Conservation (phyloP, 208 protist species). For the Trypanosoma boissoni region DNA sequence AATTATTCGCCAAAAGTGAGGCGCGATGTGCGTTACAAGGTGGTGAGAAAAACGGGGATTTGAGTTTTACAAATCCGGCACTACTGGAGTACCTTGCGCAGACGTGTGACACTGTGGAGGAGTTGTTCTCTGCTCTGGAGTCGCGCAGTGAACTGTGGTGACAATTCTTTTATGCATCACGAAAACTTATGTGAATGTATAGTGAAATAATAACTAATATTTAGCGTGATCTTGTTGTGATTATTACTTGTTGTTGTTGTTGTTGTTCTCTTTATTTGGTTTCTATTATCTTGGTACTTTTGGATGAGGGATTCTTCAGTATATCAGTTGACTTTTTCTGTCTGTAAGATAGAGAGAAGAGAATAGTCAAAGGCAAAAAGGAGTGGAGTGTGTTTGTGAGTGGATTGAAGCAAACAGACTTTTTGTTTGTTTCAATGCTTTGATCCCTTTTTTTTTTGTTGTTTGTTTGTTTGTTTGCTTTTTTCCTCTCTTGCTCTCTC, state of each 20-base stretch:
- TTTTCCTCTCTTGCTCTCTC: background rate
- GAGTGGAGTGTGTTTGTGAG: too few species aligned
- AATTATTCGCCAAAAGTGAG: conserved; percentile 11
- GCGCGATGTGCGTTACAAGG: background rate
- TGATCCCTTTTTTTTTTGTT: conserved; percentile 1
- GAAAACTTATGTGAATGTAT: conserved; percentile 25
- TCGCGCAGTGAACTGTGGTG: too few species aligned
- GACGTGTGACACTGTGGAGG: conserved; percentile 33
- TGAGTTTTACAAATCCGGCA: conserved; percentile 46
- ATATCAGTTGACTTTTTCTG: too few species aligned
- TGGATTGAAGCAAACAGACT: too few species aligned
- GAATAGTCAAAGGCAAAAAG: too few species aligned
- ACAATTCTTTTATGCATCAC: too few species aligned
- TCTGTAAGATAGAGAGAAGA: too few species aligned
- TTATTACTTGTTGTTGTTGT: background rate
- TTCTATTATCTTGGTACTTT: too few species aligned
- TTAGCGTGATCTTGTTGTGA: background rate
- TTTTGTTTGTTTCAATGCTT: conserved; percentile 9
- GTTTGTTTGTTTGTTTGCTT: conserved; percentile 14
- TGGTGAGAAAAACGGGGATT: too few species aligned
- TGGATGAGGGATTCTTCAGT: too few species aligned
- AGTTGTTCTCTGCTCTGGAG: conserved; percentile 32
- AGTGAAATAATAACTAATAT: background rate
- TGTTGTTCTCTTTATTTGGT: too few species aligned
- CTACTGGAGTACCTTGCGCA: conserved; percentile 52